Percentiles rank a stretch among this genome's conserved stretches.
Evolutionary conservation across 176 grass and related monocot species (phyloP).

Genomic region (Saccharum spontaneum): DNA sequence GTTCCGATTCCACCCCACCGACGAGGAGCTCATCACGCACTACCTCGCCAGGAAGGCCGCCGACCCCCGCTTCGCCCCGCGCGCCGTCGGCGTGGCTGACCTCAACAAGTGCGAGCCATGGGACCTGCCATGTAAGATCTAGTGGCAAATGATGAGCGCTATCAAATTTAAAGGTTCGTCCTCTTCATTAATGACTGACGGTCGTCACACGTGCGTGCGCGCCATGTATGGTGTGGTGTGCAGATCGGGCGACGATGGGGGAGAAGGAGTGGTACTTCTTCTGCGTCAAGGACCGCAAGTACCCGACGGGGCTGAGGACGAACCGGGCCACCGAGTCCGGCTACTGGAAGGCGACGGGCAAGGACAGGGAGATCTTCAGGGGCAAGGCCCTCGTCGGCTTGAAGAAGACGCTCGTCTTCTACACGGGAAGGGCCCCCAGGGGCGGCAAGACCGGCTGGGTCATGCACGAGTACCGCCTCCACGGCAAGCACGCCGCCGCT

Average conservation of each 20-base stretch:
- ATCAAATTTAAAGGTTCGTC: neutral
- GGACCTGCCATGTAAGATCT: conserved; percentile 59
- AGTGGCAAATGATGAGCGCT: neutral
- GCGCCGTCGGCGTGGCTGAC: conserved; percentile 70
- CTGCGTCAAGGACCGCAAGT: conserved; percentile 61
- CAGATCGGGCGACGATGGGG: conserved; percentile 58
- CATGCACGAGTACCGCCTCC: conserved; percentile 90
- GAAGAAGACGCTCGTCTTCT: conserved; percentile 99
- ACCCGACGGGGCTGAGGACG: conserved; percentile 60
- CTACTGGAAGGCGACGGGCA: conserved; percentile 75
- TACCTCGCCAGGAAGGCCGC: conserved; percentile 55
- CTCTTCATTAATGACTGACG: neutral
- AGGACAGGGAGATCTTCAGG: conserved; percentile 57
- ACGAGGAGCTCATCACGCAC: conserved; percentile 78
- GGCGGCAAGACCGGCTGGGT: conserved; percentile 92
- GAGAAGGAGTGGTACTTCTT: conserved; percentile 76
- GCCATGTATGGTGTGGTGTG: neutral
- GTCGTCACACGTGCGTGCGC: neutral
- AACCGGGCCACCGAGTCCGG: conserved; percentile 64
- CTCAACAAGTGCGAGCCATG: conserved; percentile 81
- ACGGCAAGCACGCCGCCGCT: conserved; percentile 40
- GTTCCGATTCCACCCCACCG: conserved; percentile 70
- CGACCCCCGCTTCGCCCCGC: conserved; percentile 46
- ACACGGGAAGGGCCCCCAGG: conserved; percentile 69
- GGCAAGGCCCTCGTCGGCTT: conserved; percentile 64